phyloP scores from a whole-genome alignment of 805 yeast species.

The Ogataea haglerorum region DNA sequence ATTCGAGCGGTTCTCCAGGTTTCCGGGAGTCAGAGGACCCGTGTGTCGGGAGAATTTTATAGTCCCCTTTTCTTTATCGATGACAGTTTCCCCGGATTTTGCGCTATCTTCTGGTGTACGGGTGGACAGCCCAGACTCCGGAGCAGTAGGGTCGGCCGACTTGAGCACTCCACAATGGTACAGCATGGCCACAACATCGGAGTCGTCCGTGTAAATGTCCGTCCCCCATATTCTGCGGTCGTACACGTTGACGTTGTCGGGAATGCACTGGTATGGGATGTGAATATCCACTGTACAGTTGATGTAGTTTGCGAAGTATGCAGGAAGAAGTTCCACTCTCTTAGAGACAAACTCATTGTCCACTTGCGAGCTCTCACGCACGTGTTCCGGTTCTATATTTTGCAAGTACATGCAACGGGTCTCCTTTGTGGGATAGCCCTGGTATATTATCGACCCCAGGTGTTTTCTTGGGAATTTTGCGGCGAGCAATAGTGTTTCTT shows the following conservation, averaged over 20 bases:
- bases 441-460: conserved; percentile 58
- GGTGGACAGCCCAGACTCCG: conserved; percentile 1
- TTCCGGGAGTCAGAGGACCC: conserved; percentile 39
- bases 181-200: conserved; percentile 72
- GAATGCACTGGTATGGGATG: conserved; percentile 45
- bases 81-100: conserved; percentile 1
- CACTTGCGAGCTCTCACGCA: conserved; percentile 18
- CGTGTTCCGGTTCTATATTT: conserved; percentile 20
- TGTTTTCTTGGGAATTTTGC: conserved; percentile 41
- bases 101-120: not conserved
- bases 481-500: conserved; percentile 39
- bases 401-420: conserved; percentile 27
- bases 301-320: conserved; percentile 35
- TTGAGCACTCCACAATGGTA: conserved; percentile 70
- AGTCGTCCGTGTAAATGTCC: conserved; percentile 90
- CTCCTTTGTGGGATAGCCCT: conserved; percentile 49
- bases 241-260: conserved; percentile 39
- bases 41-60: conserved; percentile 20
- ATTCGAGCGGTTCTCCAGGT: conserved; percentile 31
- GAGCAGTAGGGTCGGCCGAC: conserved; percentile 30
- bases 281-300: conserved; percentile 53
- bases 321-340: conserved; percentile 32
- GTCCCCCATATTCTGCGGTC: conserved; percentile 82
- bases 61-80: conserved; percentile 8
- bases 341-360: conserved; percentile 24